These are phyloP conservation scores for Cynanchum wilfordii DNA, from an alignment of 257 asterid genomes.

Conservation along the genomic window DNA sequence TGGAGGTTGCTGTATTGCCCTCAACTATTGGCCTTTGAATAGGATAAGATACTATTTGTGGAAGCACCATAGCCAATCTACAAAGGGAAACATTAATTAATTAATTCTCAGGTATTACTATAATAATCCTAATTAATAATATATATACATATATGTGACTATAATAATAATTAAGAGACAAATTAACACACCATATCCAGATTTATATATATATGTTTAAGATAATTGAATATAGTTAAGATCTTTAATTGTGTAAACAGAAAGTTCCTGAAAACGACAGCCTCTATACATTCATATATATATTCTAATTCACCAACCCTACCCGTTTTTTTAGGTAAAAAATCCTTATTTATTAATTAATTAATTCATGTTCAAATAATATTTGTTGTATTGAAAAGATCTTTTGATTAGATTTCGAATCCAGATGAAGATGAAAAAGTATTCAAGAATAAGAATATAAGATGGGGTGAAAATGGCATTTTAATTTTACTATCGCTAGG, in stretches of 20 bases:
- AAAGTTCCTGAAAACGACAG: constrained; percentile 18
- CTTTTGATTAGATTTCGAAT: not conserved
- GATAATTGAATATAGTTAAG: constrained; percentile 6
- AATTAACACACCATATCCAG: not conserved
- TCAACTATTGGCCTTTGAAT: not conserved
- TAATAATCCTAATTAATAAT: not conserved
- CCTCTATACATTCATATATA: no score
- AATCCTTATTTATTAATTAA: no score
- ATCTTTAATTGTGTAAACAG: not conserved
- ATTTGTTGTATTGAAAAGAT: no score
- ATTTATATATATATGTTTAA: constrained; percentile 5
- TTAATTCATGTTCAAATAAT: no score
- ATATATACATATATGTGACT: not conserved
- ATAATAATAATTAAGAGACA: not conserved
- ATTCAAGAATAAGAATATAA: not conserved
- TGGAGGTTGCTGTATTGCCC: no score
- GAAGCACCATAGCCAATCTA: constrained; percentile 11
- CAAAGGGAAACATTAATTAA: not conserved
- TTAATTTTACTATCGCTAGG: no score
- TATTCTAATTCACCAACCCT: not conserved
- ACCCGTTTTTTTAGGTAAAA: not conserved
- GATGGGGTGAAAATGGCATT: not conserved
- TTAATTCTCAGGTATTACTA: constrained; percentile 5
- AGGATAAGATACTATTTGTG: constrained; percentile 15
- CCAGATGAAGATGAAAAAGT: not conserved